Evolutionary conservation across 1,284 basidiomycete species (phyloP).

Genomic region (Puccinia coronata): DNA sequence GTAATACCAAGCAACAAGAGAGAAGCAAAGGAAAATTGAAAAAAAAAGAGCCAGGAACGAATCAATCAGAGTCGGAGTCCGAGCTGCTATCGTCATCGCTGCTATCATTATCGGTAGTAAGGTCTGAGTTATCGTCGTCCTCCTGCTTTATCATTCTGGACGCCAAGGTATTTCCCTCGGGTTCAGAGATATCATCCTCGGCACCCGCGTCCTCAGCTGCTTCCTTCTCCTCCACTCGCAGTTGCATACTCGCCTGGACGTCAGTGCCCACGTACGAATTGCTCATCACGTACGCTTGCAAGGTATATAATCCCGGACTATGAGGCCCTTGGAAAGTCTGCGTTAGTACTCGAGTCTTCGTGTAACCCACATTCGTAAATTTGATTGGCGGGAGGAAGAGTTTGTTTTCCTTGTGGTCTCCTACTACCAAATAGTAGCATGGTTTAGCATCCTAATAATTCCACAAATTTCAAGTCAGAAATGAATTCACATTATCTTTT

Average conservation of each 20-base stretch:
- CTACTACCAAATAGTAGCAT: constrained; percentile 80
- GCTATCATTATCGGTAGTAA: constrained; percentile 40
- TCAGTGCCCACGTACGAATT: constrained; percentile 73
- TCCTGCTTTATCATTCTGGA: constrained; percentile 79
- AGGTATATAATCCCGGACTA: constrained; percentile 79
- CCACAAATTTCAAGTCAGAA: too few relatives aligned
- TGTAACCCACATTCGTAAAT: constrained; percentile 67
- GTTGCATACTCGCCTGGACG: constrained; percentile 76
- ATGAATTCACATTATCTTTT: too few relatives aligned
- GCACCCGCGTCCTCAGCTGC: constrained; percentile 61
- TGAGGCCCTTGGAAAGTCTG: constrained; percentile 94
- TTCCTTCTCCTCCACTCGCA: constrained; percentile 65
- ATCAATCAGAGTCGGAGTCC: constrained; percentile 57
- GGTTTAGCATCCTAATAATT: constrained; percentile 72
- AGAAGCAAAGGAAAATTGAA: background rate
- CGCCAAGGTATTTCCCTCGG: constrained; percentile 89
- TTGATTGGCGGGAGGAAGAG: constrained; percentile 87
- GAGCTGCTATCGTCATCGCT: constrained; percentile 52
- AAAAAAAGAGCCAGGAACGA: background rate
- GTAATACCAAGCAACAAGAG: too few relatives aligned
- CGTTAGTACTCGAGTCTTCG: constrained; percentile 78
- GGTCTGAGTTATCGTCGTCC: constrained; percentile 47
- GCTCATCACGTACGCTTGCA: constrained; percentile 80
- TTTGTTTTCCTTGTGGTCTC: constrained; percentile 83
- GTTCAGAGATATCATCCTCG: constrained; percentile 92